Percentiles rank a stretch among this genome's conserved stretches.
phyloP scores from a whole-genome alignment of 257 asterid species.

The Lycium barbarum region DNA sequence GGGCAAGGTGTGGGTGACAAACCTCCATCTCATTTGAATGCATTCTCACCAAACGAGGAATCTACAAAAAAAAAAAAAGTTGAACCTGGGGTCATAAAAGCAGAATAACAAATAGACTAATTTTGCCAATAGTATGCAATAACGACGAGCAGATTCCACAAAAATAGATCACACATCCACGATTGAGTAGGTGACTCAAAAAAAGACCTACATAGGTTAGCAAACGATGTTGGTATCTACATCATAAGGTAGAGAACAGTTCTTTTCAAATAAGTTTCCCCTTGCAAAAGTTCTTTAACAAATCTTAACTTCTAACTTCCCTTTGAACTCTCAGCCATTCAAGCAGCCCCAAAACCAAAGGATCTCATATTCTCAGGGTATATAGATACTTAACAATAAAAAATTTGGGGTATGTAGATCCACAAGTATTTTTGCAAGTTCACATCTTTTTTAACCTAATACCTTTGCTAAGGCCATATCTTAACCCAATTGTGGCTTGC shows the following conservation, averaged over 20 bases:
- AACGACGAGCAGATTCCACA: background rate
- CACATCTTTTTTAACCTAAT: background rate
- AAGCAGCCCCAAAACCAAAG: background rate
- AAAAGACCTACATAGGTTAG: background rate
- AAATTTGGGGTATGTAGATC: background rate
- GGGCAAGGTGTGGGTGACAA: slow-evolving; percentile 32
- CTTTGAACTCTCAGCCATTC: slow-evolving; percentile 9
- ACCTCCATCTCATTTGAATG: slow-evolving; percentile 99
- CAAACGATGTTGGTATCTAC: background rate
- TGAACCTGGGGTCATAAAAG: background rate
- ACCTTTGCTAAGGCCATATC: background rate
- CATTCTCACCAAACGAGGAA: slow-evolving; percentile 98
- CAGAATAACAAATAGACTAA: slow-evolving; percentile 1
- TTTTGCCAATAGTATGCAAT: background rate
- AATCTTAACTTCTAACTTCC: slow-evolving; percentile 3
- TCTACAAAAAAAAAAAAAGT: slow-evolving; percentile 49
- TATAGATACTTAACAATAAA: background rate
- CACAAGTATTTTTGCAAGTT: slow-evolving; percentile 4
- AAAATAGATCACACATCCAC: background rate
- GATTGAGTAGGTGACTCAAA: background rate
- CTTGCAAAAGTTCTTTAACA: background rate
- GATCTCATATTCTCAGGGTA: background rate
- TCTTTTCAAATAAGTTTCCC: background rate
- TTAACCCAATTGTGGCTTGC: slow-evolving; percentile 23
- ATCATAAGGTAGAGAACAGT: background rate